Base-by-base conservation (phyloP, 2,329 filamentous ascomycete genomes). In the Nannizziopsis arthrosporioides region DNA sequence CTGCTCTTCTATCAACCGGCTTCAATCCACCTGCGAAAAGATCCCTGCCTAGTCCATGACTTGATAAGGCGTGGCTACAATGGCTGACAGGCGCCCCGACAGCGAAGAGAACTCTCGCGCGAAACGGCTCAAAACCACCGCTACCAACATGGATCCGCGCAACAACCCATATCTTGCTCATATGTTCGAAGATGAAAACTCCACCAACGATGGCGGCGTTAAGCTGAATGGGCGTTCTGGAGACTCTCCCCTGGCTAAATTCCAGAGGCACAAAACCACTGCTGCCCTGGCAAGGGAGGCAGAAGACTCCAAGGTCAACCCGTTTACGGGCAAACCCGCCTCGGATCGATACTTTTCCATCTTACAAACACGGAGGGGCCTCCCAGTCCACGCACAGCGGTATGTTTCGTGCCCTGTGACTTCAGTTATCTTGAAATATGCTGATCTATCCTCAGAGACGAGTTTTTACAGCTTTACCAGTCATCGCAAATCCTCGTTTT, bases 401-500 rank as follows among this genome's bases (percentile, higher is more conserved):
- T 85, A 68, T 58, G 76, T 59, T 22, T 31, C 14, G 12, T 15
- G 11, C 14, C 14, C 30, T 41, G 11, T n/a, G 34, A 12, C 15
- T 14, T 32, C 2, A 19, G 41, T 17, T 35, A 27, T 14, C 48
- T 47, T 54, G 22, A 42, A 50, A 27, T 7, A 53, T 51, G 31
- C 27, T 46, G 18, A 41, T 48, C 37, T 18, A 39, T 18, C 19
- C 42, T 14, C 49, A 85, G 85, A 66, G 80, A 92, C 67, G 92
- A 98, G 64, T 98, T 98, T 63, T 76, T 98, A 51, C 73, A 89
- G 62, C 79, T 94, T 61, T 98, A 93, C 70, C 93, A 98, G 60
- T 80, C 84, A 59, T 86, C 82, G 18, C 92, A 98, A 69, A 95
- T 98, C 57, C 80, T 98, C 52, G 92, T 98, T 60, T 95, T 98